Evolutionary conservation across 176 grass and related monocot species (phyloP), one percentile per base, ranked within the genome.

Genomic region (Paspalum notatum): DNA sequence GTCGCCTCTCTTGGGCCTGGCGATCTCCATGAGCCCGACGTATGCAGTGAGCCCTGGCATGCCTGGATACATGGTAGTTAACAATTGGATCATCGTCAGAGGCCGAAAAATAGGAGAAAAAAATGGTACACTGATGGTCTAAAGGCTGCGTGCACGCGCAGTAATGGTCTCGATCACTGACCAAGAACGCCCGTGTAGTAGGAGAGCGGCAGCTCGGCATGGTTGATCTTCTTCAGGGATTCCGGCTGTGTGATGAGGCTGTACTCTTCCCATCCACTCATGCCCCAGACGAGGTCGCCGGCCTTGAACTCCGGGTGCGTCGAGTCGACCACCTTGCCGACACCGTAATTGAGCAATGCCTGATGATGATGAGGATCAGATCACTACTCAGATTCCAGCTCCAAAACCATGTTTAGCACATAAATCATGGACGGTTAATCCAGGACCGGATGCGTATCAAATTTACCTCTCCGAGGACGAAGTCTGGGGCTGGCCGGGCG

Each of bases 41-140:
- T 89, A 84, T 13, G 87, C 87, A 2, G 90, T 89, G 9, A 68
- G 49, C 15, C 90, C 87, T 0, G 87, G 26, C 87, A 89, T 77
- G 27, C 76, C 83, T 77, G n/a, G 40, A 2, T 9, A 12, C 4
- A 6, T 4, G 13, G 6, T n/a, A 2, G 7, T 49, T 48, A 25
- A 13, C 22, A n/a, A 49, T 17, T 3, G 8, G 7, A 50, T 17
- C 7, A 7, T 5, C 18, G 41, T 66, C 27, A 79, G 52, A 0
- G 16, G n/a, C 18, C 15, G 18, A 55, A 2, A 21, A 7, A 18
- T 6, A 4, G 6, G 5, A 16, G 0, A n/a, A 56, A 56, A 18
- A 3, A n/a, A n/a, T n/a, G n/a, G n/a, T n/a, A n/a, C n/a, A n/a
- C n/a, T n/a, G n/a, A n/a, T n/a, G n/a, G n/a, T n/a, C n/a, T 18